These are phyloP conservation scores for Candida railenensis DNA, from an alignment of 805 yeast species.

Conservation along the genomic window DNA sequence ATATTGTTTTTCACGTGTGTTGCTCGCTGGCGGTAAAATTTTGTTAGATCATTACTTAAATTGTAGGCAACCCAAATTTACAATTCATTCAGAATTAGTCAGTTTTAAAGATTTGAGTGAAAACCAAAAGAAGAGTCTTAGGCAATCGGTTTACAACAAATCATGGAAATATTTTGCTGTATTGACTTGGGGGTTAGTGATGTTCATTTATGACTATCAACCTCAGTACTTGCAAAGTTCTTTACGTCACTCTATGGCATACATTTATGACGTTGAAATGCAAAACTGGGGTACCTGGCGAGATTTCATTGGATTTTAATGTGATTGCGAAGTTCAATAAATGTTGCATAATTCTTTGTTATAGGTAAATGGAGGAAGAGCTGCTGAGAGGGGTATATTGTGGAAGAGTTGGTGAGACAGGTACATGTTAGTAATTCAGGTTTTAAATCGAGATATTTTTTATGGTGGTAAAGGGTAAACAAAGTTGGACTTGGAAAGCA, in stretches of 20 bases:
- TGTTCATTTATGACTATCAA: conserved; percentile 66
- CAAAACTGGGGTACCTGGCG: conserved; percentile 49
- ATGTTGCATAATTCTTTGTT: no score
- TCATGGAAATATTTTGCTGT: conserved; percentile 64
- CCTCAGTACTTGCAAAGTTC: conserved; percentile 63
- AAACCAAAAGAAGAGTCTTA: conserved; percentile 33
- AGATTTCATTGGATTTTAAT: conserved; percentile 39
- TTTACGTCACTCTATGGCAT: conserved; percentile 67
- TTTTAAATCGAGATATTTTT: no score
- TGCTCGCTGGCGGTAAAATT: conserved; percentile 59
- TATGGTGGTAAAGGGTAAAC: no score
- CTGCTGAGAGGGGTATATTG: no score
- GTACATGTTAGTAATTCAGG: no score
- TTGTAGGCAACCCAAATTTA: conserved; percentile 33
- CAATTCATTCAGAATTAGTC: conserved; percentile 17
- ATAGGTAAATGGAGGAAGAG: no score
- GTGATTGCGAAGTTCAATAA: not conserved
- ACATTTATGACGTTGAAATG: conserved; percentile 61
- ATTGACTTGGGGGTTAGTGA: conserved; percentile 69
- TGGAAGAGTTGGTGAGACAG: no score
- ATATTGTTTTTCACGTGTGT: conserved; percentile 68
- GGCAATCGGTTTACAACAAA: conserved; percentile 25
- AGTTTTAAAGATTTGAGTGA: conserved; percentile 26
- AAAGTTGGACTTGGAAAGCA: no score
- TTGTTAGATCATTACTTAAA: conserved; percentile 38